Evolutionary conservation across 306 rosid species (phyloP).

Genomic region (Sicyos baderoa): DNA sequence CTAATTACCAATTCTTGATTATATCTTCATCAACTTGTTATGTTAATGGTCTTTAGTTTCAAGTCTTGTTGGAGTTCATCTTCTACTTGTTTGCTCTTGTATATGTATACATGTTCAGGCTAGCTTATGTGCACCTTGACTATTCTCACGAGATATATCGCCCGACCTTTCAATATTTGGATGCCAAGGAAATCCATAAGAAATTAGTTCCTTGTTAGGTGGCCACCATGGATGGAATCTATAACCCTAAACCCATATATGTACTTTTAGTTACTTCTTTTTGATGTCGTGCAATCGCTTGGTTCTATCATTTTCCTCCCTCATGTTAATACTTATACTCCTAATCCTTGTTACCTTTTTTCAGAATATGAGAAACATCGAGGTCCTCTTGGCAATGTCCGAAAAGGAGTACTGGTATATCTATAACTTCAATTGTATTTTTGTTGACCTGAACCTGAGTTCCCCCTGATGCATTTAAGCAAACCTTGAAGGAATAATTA

Average conservation of each 20-base stretch:
- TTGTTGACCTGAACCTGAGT: not conserved
- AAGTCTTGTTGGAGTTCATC: not conserved
- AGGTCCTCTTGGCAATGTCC: slow-evolving; percentile 90
- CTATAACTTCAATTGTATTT: slow-evolving; percentile 20
- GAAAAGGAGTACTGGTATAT: slow-evolving; percentile 95
- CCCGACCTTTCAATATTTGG: too few relatives aligned
- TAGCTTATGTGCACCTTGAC: too few relatives aligned
- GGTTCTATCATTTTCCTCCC: slow-evolving; percentile 14
- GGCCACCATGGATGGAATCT: too few relatives aligned
- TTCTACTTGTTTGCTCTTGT: not conserved
- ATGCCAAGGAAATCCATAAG: too few relatives aligned
- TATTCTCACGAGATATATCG: too few relatives aligned
- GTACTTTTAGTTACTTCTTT: not conserved
- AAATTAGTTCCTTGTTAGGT: too few relatives aligned
- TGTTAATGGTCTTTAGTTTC: not conserved
- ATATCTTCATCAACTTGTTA: not conserved
- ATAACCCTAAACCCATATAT: not conserved
- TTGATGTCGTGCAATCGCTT: not conserved
- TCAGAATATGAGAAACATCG: slow-evolving; percentile 77
- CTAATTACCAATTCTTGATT: not conserved
- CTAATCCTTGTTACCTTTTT: not conserved
- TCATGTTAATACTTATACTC: not conserved
- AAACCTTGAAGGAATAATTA: not conserved
- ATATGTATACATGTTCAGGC: too few relatives aligned
- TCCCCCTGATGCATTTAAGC: not conserved